A percentile compares a stretch with the other conserved stretches of the same genome.
Evolutionary conservation across 78 protist species (phyloP).

Genomic region (Trichosphaerium sp.): DNA sequence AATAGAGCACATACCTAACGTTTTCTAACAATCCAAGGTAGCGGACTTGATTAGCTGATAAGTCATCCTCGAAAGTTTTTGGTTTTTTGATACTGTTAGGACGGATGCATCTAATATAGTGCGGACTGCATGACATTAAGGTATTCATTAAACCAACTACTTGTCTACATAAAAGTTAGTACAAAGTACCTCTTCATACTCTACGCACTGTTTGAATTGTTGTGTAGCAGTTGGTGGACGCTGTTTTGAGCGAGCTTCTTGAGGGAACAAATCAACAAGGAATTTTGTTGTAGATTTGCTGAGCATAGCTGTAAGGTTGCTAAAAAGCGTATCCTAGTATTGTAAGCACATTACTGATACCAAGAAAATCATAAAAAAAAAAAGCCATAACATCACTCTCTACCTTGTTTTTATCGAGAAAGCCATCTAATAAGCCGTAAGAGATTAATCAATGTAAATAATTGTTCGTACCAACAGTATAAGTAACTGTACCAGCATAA

Average conservation of each 20-base stretch:
- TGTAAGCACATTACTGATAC: too few relatives aligned
- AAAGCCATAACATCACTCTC: too few relatives aligned
- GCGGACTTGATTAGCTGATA: conserved; percentile 27
- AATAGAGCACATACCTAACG: neutral
- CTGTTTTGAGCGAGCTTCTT: neutral
- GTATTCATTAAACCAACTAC: conserved; percentile 36
- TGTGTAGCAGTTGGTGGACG: neutral
- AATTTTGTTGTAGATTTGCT: conserved; percentile 3
- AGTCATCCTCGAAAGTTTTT: conserved; percentile 39
- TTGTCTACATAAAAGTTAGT: conserved; percentile 4
- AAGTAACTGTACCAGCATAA: conserved; percentile 50
- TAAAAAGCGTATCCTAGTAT: too few relatives aligned
- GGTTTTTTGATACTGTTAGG: conserved; percentile 69
- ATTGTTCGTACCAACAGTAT: too few relatives aligned
- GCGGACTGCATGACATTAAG: conserved; percentile 58
- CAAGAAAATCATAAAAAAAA: neutral
- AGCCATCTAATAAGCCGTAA: too few relatives aligned
- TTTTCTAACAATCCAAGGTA: conserved; percentile 26
- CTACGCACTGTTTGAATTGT: neutral
- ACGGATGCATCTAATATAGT: conserved; percentile 80
- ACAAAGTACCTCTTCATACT: neutral
- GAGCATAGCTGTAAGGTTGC: too few relatives aligned
- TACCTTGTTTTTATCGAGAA: conserved; percentile 45
- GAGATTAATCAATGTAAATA: too few relatives aligned
- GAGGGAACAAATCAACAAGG: neutral